Evolutionary conservation across 2,329 filamentous ascomycete genomes (phyloP), one percentile per base, ranked within the genome.

Genomic region (Bipolaris sorokiniana): DNA sequence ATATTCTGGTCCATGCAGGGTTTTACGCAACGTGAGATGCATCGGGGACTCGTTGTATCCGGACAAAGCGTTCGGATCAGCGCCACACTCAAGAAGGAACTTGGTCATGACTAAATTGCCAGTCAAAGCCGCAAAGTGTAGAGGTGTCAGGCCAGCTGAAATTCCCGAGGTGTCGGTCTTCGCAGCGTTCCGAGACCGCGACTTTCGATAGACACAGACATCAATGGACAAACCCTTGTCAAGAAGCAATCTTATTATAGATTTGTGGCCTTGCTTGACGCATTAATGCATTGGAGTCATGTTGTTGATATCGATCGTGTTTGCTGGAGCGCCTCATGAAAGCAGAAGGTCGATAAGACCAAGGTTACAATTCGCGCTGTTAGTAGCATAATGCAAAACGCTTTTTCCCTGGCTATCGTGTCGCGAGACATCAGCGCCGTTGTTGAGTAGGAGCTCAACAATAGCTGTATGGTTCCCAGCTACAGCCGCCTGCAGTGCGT

Each of bases 401-500:
- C 46, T 40, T 46, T 33, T 47, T 18, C 28, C 13, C 28, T 22
- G 28, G 10, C 16, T 11, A 36, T 47, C 28, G 5, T 22, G 9
- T 52, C 5, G 33, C 50, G 15, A 33, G n/a, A 5, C 33, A 46
- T 46, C 9, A 20, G 28, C 44, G n/a, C 44, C 31, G 7, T 20
- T 46, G 3, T 46, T 18, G 26, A 46, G 44, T 5, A 46, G 16
- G 10, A 46, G 26, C 28, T 46, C 9, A 3, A 46, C 44, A 20
- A 20, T 22, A 15, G 44, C 15, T 44, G 7, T 44, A 31, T 47
- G 40, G 13, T 15, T 42, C 22, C 15, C 11, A 41, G 38, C 38
- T 18, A 16, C n/a, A 46, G 42, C 42, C 3, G 42, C 42, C n/a
- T 34, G 4, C 0, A 72, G 59, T 57, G 64, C 63, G 58, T 62